Evolutionary conservation across 371 early-diverging fungal genomes (phyloP), one percentile per base, ranked within the genome.

Genomic region (Capillidium rhysosporum): DNA sequence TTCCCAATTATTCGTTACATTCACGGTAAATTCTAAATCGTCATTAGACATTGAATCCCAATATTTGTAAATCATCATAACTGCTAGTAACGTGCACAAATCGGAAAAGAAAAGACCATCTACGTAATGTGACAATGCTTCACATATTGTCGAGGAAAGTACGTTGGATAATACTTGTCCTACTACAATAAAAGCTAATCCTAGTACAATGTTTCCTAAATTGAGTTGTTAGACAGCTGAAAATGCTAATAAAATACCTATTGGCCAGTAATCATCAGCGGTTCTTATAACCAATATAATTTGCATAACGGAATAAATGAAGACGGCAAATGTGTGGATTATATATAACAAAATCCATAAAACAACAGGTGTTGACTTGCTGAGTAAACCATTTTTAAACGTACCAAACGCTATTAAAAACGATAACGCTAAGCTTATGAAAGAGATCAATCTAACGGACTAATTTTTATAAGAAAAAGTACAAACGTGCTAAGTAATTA

Each of bases 11-110:
- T 88, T 86, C 63, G 85, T 89, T 23, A 84, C 79, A 40, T 88
- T 89, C 25, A 96, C 93, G 23, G 83, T 80, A 65, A 93, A 96
- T 71, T 96, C 97, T 29, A 94, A 69, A 64, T 94, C 97, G 64
- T 96, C 97, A 69, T 92, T 92, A 34, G 97, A 94, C 61, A 96
- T 93, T 20, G 84, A 84, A 65, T 96, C 95, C 97, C 97, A 96
- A 72, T 88, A 96, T 70, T 96, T 96, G 77, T 94, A 96, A 8
- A 94, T 87, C 94, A 96, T 95, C 97, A 96, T 94, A 44, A 96
- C 92, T 25, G 84, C 80, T 57, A 96, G 66, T 51, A 96, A 68
- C n/a, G 84, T 86, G 61, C 82, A 86, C 40, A 90, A 86, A 14
- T 83, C 76, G 39, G 89, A 88, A 72, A 93, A 92, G 79, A 96